Base-by-base conservation (phyloP, 2,329 filamentous ascomycete genomes). In the Penicillium sp. region DNA sequence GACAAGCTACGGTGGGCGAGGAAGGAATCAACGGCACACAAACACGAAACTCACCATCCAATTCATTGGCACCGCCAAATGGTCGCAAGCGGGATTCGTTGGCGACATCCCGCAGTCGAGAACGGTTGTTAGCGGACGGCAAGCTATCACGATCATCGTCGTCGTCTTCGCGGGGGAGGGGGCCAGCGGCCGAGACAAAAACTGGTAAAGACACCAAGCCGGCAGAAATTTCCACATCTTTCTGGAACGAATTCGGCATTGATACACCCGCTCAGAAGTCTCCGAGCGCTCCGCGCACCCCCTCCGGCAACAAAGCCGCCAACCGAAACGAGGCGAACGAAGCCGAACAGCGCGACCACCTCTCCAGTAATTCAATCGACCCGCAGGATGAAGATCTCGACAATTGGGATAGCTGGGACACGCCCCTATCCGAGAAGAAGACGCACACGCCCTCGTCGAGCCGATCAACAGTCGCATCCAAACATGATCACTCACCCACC, bases 1-100 rank as follows among this genome's bases (percentile, higher is more conserved):
- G 92, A 62, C 94, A 97, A 74, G 95, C 93, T 14, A 96, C 94
- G 0, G 91, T 99, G 7, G 94, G 94, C 25, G 94, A 99, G 52
- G 94, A 99, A 76, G 90, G 87, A 16, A 84, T 91, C 60, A 85
- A 80, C 57, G 87, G 85, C 40, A 76, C 76, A 33, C 72, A 74
- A 58, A 69, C 74, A 58, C 62, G 75, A 55, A 65, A 68, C 53
- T 64, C 72, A 44, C 59, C 65, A n/a, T 36, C 66, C 60, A 60
- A 55, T 16, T 63, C 62, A 36, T 42, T 65, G 48, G 56, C 56
- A 43, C 60, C 60, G 22, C 36, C 58, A 12, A 54, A 55, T 37
- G 36, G 58, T 26, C 66, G 67, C 38, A 68, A 67, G 49, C 66
- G 66, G 42, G 67, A 71, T 54, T 71, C 71, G 10, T 67, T 67